A percentile compares a stretch with the other conserved stretches of the same genome.
phyloP scores from a whole-genome alignment of 345 rosid genomes.

The Mangifera indica region DNA sequence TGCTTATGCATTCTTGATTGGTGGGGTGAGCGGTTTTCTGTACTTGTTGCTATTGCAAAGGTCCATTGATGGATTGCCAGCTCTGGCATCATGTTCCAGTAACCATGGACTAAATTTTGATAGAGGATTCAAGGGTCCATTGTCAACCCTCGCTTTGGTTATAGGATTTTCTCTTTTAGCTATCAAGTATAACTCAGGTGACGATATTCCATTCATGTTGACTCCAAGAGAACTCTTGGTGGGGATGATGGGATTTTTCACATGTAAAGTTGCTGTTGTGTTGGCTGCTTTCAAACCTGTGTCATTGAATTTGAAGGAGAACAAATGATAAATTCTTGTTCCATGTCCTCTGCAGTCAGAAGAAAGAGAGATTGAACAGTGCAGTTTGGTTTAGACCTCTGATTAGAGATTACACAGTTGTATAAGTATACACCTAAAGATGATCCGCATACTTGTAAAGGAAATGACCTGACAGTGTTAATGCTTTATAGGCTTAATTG shows the following conservation, averaged over 20 bases:
- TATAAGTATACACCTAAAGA: neutral
- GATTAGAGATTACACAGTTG: neutral
- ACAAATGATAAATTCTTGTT: slow-evolving; percentile 22
- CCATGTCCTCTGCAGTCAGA: too few species aligned
- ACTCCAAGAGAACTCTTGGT: slow-evolving; percentile 64
- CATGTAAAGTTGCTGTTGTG: slow-evolving; percentile 79
- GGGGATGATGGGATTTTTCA: slow-evolving; percentile 81
- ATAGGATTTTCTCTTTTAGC: slow-evolving; percentile 43
- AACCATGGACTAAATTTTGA: slow-evolving; percentile 25
- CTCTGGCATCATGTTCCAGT: slow-evolving; percentile 37
- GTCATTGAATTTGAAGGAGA: slow-evolving; percentile 28
- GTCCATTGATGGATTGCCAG: slow-evolving; percentile 66
- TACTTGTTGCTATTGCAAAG: slow-evolving; percentile 68
- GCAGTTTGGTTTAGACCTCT: neutral
- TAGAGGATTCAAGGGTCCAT: slow-evolving; percentile 43
- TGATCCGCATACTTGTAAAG: neutral
- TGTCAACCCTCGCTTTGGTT: slow-evolving; percentile 44
- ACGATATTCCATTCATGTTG: slow-evolving; percentile 25
- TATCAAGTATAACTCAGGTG: slow-evolving; percentile 40
- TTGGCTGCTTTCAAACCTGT: slow-evolving; percentile 76
- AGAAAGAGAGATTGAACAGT: neutral
- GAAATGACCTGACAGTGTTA: too few species aligned
- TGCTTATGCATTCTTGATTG: slow-evolving; percentile 63
- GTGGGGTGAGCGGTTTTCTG: slow-evolving; percentile 68
- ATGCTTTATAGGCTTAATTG: too few species aligned